Evolutionary conservation across 2,329 filamentous ascomycete species (phyloP).

Genomic region (Aspergillus udagawae): DNA sequence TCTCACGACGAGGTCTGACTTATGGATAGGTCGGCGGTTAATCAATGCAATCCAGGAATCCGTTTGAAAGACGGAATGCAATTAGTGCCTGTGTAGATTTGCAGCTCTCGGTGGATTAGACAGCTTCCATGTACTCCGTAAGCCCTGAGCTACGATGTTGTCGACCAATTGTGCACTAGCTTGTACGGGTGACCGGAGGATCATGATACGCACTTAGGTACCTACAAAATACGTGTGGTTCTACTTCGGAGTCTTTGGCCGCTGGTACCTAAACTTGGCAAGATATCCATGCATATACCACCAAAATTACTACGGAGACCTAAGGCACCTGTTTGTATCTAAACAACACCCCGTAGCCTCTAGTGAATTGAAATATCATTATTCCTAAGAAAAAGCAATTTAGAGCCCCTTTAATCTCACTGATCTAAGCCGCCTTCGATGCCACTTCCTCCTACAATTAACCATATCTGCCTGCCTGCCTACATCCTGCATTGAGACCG

Average conservation of each 20-base stretch:
- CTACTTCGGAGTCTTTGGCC: not conserved
- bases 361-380: not conserved
- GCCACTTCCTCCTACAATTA: not conserved
- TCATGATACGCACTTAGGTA: not conserved
- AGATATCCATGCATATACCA: not conserved
- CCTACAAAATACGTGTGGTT: no score
- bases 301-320: not conserved
- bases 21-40: not conserved
- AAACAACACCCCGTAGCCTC: not conserved
- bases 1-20: not conserved
- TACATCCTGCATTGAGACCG: not conserved
- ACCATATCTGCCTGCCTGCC: not conserved
- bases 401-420: not conserved
- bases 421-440: not conserved
- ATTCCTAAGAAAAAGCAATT: not conserved
- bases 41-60: not conserved
- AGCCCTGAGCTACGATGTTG: not conserved
- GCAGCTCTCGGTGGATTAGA: not conserved
- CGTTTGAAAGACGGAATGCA: not conserved
- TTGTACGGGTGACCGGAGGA: conserved; percentile 5
- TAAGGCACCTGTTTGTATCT: not conserved
- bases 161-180: not conserved
- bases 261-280: not conserved
- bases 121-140: not conserved
- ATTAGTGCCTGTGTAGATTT: not conserved